Evolutionary conservation across 768 basidiomycete genomes (phyloP).

Genomic region (Strobilomyces echinocephalus): DNA sequence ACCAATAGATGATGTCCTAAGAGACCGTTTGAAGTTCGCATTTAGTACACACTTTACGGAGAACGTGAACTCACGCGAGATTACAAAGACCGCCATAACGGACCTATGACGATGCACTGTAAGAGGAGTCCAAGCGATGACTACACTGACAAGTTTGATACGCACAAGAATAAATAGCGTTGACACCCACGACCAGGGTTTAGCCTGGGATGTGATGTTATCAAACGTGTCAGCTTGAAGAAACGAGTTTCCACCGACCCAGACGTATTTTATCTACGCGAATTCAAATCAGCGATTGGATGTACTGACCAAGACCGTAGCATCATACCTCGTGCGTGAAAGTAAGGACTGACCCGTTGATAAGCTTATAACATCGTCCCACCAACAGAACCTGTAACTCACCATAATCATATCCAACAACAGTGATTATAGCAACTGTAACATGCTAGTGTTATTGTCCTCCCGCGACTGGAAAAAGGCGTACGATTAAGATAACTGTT

Average conservation of each 20-base stretch:
- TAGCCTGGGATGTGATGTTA: not conserved
- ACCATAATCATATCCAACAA: not conserved
- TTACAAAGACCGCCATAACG: not conserved
- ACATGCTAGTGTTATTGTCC: not conserved
- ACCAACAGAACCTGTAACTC: not conserved
- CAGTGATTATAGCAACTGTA: not conserved
- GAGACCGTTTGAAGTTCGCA: not conserved
- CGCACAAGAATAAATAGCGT: constrained; percentile 5
- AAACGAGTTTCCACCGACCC: not conserved
- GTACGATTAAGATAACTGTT: too few species aligned
- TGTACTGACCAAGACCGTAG: not conserved
- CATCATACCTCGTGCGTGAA: constrained; percentile 7
- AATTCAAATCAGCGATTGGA: not conserved
- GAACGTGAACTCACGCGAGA: not conserved
- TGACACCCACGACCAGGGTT: constrained; percentile 4
- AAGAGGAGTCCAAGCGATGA: not conserved
- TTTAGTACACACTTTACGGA: too few species aligned
- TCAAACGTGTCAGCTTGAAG: not conserved
- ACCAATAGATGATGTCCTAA: not conserved
- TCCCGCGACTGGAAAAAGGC: too few species aligned
- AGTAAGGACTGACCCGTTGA: constrained; percentile 4
- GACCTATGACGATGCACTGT: not conserved
- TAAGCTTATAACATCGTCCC: not conserved
- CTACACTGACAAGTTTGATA: not conserved
- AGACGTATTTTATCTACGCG: constrained; percentile 6